Evolutionary conservation across 73 alveolate genomes (phyloP).

Genomic region (Symbiodinium pilosum): DNA sequence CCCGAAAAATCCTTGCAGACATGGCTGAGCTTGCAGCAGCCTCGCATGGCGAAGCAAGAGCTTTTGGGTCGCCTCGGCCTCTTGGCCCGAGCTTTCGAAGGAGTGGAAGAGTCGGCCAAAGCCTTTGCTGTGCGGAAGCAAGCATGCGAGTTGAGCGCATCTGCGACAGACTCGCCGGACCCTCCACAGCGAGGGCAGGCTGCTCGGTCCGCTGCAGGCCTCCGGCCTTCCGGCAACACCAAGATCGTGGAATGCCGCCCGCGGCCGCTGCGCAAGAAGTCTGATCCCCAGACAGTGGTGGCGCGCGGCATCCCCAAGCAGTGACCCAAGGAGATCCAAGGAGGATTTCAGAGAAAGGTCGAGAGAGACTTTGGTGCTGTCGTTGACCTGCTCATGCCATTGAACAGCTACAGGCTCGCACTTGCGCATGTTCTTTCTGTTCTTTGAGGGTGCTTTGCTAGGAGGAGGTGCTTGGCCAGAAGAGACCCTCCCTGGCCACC

Average conservation of each 20-base stretch:
- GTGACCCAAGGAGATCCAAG: neutral
- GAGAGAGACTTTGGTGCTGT: neutral
- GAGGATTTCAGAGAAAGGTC: neutral
- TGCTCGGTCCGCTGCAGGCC: neutral
- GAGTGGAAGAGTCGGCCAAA: neutral
- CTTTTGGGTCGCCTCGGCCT: neutral
- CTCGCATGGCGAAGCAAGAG: neutral
- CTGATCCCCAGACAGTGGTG: neutral
- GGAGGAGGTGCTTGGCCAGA: neutral
- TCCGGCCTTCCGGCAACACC: neutral
- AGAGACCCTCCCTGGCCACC: neutral
- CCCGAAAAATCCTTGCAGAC: neutral
- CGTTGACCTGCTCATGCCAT: neutral
- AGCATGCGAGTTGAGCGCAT: neutral
- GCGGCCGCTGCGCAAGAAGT: neutral
- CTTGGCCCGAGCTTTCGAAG: neutral
- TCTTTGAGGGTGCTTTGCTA: neutral
- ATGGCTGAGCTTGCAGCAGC: neutral
- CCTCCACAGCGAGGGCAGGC: neutral
- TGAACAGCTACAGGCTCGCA: neutral
- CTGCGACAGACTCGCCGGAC: neutral
- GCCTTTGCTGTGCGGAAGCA: neutral
- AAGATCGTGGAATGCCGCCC: neutral
- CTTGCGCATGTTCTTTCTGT: neutral
- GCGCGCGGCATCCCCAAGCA: constrained; percentile 9